These are phyloP conservation scores for Pichia sp. DNA, from an alignment of 1,139 yeast species.

Conservation along the genomic window DNA sequence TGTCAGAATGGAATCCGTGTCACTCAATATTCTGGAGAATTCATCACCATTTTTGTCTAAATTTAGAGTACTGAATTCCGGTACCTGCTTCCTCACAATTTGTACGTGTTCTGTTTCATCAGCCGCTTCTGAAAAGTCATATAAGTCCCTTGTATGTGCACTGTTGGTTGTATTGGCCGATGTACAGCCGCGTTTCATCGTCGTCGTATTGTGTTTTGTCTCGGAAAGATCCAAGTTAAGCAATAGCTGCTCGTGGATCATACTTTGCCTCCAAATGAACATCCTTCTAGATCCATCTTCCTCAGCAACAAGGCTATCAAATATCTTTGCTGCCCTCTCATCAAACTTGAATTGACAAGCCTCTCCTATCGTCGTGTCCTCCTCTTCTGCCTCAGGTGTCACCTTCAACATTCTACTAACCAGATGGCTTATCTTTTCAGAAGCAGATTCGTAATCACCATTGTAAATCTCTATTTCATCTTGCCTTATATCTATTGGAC, in stretches of 20 bases:
- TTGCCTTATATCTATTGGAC: too few relatives aligned
- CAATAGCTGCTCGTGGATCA: conserved; percentile 24
- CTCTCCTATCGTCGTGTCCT: not conserved
- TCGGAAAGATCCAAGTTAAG: conserved; percentile 25
- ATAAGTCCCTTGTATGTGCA: not conserved
- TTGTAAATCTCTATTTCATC: too few relatives aligned
- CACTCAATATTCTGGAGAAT: conserved; percentile 6
- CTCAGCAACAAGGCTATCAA: conserved; percentile 17
- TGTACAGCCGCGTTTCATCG: conserved; percentile 4
- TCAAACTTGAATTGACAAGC: conserved; percentile 8
- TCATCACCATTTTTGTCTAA: conserved; percentile 8
- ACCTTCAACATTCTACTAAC: too few relatives aligned
- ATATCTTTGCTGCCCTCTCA: conserved; percentile 20
- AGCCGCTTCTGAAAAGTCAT: not conserved
- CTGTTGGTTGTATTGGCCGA: not conserved
- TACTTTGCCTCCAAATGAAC: conserved; percentile 26
- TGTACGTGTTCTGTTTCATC: not conserved
- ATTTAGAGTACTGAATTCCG: conserved; percentile 14
- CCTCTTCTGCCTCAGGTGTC: conserved; percentile 1
- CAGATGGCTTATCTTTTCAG: too few relatives aligned
- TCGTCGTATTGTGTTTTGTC: conserved; percentile 20
- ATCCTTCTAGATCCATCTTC: conserved; percentile 16
- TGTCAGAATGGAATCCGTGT: conserved; percentile 16
- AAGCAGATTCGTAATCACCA: too few relatives aligned
- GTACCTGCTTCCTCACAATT: conserved; percentile 10